phyloP scores from a whole-genome alignment of 768 basidiomycete species.

The Amanita rimosa region DNA sequence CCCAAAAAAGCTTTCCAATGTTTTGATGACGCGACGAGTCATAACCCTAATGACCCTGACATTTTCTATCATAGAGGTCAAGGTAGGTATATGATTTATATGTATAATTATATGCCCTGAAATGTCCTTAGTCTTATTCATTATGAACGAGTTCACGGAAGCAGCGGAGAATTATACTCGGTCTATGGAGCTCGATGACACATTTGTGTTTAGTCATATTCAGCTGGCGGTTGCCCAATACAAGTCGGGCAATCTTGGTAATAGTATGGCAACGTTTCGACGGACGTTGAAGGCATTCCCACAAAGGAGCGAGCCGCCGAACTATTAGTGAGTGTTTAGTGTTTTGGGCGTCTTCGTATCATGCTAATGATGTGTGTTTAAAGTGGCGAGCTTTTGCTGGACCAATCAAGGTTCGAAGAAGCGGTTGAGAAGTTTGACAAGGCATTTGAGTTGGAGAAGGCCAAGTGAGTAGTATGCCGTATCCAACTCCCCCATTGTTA shows the following conservation, averaged over 20 bases:
- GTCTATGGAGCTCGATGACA: conserved; percentile 76
- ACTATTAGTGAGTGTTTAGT: conserved; percentile 68
- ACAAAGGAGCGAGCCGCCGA: conserved; percentile 76
- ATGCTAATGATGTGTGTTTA: neutral
- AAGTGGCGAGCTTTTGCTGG: conserved; percentile 90
- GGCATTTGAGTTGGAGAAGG: conserved; percentile 80
- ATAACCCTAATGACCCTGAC: conserved; percentile 81
- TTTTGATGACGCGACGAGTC: conserved; percentile 81
- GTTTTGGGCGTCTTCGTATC: neutral
- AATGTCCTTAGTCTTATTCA: conserved; percentile 68
- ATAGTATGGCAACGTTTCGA: conserved; percentile 87
- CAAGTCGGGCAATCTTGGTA: conserved; percentile 68
- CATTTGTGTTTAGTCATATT: conserved; percentile 95
- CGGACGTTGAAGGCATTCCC: conserved; percentile 80
- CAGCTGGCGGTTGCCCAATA: conserved; percentile 96
- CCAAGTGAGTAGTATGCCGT: conserved; percentile 31
- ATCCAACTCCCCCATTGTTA: conserved; percentile 1
- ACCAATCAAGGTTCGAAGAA: conserved; percentile 81
- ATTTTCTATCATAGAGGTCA: conserved; percentile 99
- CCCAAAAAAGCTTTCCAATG: conserved; percentile 75
- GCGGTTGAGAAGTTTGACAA: conserved; percentile 89
- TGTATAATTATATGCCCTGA: neutral
- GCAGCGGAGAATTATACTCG: conserved; percentile 89
- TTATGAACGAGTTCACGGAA: conserved; percentile 78
- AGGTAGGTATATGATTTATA: conserved; percentile 32